Evolutionary conservation across 192 early-diverging fungal species (phyloP).

Genomic region (Phlyctochytrium arcticum): DNA sequence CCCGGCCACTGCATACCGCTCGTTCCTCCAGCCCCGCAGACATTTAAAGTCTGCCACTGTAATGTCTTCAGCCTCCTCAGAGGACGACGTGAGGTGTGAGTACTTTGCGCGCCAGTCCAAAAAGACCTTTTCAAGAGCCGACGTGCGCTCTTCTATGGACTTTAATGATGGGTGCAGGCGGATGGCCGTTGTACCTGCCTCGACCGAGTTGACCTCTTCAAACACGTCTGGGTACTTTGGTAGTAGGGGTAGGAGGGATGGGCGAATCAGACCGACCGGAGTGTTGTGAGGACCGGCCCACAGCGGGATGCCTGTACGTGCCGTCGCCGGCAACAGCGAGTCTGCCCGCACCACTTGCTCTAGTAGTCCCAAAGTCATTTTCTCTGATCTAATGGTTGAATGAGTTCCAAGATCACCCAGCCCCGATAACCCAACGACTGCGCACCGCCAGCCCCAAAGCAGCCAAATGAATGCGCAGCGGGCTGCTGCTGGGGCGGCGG

Average conservation of each 20-base stretch:
- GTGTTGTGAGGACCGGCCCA: background rate
- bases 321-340: too few relatives aligned
- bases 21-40: constrained; percentile 75
- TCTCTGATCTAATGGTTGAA: too few relatives aligned
- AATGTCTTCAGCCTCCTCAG: background rate
- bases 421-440: too few relatives aligned
- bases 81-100: too few relatives aligned
- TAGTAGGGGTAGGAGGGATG: background rate
- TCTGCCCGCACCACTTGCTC: too few relatives aligned
- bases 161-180: constrained; percentile 9
- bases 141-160: constrained; percentile 22
- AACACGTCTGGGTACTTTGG: constrained; percentile 18
- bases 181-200: background rate
- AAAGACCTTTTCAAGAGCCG: constrained; percentile 34
- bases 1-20: constrained; percentile 79
- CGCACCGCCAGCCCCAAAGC: too few relatives aligned
- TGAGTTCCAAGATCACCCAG: too few relatives aligned
- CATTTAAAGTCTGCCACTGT: constrained; percentile 15
- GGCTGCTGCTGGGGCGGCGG: too few relatives aligned
- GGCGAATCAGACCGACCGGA: background rate
- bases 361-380: too few relatives aligned
- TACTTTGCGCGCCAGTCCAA: too few relatives aligned
- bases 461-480: too few relatives aligned
- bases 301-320: background rate
- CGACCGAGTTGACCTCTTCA: too few relatives aligned